Evolutionary conservation across 164 flowering plant species (phyloP).

Genomic region (Chimonanthus praecox): DNA sequence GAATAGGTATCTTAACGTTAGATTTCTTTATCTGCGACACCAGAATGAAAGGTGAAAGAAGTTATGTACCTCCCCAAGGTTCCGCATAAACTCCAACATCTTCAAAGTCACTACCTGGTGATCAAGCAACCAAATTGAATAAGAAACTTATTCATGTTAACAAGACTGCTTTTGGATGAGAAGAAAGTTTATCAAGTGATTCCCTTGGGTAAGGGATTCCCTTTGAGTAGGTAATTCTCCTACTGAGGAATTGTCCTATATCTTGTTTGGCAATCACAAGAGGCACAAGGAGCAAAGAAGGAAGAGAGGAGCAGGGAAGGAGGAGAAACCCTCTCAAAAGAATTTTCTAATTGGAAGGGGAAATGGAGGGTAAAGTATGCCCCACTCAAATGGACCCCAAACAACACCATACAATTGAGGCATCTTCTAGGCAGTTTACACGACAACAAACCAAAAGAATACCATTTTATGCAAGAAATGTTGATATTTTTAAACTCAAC

Average conservation of each 20-base stretch:
- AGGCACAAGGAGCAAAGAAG: too few relatives aligned
- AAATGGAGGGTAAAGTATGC: too few relatives aligned
- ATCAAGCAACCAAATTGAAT: not conserved
- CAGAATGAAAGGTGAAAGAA: not conserved
- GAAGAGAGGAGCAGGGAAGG: too few relatives aligned
- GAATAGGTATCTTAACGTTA: constrained; percentile 1
- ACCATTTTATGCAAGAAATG: not conserved
- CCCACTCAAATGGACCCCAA: not conserved
- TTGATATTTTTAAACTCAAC: not conserved
- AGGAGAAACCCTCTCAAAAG: too few relatives aligned
- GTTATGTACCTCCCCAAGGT: constrained; percentile 63
- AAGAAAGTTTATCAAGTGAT: too few relatives aligned
- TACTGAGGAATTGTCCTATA: too few relatives aligned
- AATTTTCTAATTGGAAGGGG: too few relatives aligned
- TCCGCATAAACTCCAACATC: constrained; percentile 73
- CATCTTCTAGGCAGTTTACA: not conserved
- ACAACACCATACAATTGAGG: too few relatives aligned
- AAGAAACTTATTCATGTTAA: not conserved
- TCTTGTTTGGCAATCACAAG: too few relatives aligned
- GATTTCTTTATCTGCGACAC: not conserved
- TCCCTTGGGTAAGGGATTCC: too few relatives aligned
- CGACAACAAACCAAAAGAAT: not conserved
- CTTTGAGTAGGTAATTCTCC: too few relatives aligned
- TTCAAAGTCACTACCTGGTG: constrained; percentile 56
- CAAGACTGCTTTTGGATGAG: too few relatives aligned